Conservation (phyloP, 2,329 filamentous ascomycete species). For the Fusarium sp. region DNA sequence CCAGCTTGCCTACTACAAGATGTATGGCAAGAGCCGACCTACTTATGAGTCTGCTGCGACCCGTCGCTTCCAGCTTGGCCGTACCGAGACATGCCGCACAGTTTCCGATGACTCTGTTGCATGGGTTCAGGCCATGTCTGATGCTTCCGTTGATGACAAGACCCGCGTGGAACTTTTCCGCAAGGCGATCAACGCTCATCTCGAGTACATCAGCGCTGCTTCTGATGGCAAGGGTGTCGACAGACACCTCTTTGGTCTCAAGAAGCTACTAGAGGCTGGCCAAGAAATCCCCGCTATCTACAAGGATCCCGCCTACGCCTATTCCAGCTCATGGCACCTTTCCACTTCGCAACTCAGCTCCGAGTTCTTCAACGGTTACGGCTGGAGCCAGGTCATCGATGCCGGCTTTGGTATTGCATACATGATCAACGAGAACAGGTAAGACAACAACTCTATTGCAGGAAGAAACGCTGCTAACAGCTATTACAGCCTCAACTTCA, state of each 20-base stretch:
- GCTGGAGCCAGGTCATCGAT: conserved; percentile 98
- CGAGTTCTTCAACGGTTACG: conserved; percentile 99
- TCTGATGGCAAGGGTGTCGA: conserved; percentile 95
- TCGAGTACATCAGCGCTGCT: conserved; percentile 91
- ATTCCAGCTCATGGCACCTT: conserved; percentile 90
- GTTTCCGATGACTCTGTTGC: conserved; percentile 92
- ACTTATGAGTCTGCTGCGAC: conserved; percentile 98
- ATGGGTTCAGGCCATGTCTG: conserved; percentile 89
- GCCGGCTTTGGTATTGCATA: conserved; percentile 97
- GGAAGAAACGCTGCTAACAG: conserved; percentile 18
- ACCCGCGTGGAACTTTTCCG: conserved; percentile 81
- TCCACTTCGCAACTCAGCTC: conserved; percentile 90
- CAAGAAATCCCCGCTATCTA: conserved; percentile 87
- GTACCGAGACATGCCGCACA: conserved; percentile 93
- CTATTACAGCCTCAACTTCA: conserved; percentile 88
- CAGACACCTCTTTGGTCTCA: conserved; percentile 95
- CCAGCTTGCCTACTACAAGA: conserved; percentile 97
- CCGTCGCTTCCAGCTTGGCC: conserved; percentile 93
- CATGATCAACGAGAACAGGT: conserved; percentile 99
- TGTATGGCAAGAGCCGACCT: conserved; percentile 97
- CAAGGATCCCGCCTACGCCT: conserved; percentile 85
- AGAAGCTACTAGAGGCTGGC: conserved; percentile 85
- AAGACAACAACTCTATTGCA: conserved; percentile 37
- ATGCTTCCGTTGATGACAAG: conserved; percentile 72
- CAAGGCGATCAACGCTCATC: conserved; percentile 82